Conservation (phyloP, 306 rosid genomes). For the Hippophae gyantsensis region DNA sequence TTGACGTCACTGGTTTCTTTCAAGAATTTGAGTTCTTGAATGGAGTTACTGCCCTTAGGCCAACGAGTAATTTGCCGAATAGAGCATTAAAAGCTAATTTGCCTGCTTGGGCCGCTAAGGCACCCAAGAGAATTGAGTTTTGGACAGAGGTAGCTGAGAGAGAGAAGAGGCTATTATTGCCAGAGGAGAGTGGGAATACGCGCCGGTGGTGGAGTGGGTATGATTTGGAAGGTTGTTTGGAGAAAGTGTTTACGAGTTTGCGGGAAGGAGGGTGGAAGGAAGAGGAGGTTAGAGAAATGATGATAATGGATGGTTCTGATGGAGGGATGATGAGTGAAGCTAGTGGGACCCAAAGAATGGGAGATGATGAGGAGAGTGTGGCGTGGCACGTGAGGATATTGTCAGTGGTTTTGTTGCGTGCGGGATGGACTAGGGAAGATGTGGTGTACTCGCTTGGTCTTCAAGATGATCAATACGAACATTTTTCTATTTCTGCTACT, state of each 20-base stretch:
- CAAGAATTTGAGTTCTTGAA: conserved; percentile 30
- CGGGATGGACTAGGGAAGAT: conserved; percentile 85
- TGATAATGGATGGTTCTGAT: conserved; percentile 40
- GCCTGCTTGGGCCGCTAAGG: conserved; percentile 72
- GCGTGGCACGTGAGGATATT: conserved; percentile 33
- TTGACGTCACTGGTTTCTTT: conserved; percentile 53
- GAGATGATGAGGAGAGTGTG: conserved; percentile 16
- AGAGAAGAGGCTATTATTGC: background rate
- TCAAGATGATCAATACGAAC: conserved; percentile 3
- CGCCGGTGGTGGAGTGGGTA: conserved; percentile 31
- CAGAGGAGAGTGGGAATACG: conserved; percentile 13
- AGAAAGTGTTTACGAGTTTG: conserved; percentile 40
- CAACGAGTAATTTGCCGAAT: background rate
- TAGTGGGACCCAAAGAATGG: background rate
- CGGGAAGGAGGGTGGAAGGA: conserved; percentile 82
- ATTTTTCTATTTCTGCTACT: no score
- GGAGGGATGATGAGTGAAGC: conserved; percentile 1
- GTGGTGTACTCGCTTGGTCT: conserved; percentile 56
- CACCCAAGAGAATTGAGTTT: conserved; percentile 32
- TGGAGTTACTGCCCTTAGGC: background rate
- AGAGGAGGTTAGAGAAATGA: conserved; percentile 75
- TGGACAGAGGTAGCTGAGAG: conserved; percentile 58
- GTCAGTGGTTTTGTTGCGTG: conserved; percentile 46
- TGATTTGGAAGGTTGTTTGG: conserved; percentile 39
- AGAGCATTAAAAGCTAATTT: conserved; percentile 5